Evolutionary conservation across 768 basidiomycete species (phyloP).

Genomic region (Termitomyces sp.): DNA sequence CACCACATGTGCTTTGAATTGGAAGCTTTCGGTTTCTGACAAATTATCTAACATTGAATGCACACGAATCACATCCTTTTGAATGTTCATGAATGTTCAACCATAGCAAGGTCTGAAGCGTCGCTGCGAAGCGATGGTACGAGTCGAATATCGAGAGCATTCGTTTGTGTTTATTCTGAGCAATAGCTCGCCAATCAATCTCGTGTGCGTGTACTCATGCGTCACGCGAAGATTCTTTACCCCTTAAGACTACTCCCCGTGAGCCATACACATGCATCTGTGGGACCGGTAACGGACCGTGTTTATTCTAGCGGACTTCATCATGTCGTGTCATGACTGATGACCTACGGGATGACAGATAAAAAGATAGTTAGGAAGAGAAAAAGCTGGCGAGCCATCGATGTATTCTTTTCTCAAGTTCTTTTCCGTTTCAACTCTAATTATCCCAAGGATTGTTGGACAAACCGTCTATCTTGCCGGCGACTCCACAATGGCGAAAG

Average conservation of each 20-base stretch:
- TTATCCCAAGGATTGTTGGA: slow-evolving; percentile 13
- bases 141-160: background rate
- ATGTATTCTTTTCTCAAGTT: background rate
- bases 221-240: background rate
- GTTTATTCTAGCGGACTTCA: background rate
- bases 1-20: background rate
- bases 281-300: background rate
- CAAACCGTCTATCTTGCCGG: slow-evolving; percentile 39
- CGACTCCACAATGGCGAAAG: slow-evolving; percentile 38
- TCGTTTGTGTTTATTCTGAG: background rate
- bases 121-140: too few species aligned
- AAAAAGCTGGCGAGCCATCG: background rate
- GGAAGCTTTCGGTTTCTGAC: background rate
- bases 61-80: background rate
- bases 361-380: background rate
- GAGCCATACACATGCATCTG: background rate
- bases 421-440: slow-evolving; percentile 2
- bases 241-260: background rate
- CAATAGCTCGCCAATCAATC: background rate
- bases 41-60: background rate
- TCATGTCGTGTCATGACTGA: background rate
- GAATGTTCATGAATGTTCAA: background rate
- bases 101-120: background rate
- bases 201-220: background rate
- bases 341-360: background rate